Conservation (phyloP, 2,329 filamentous ascomycete genomes). For the Cladorrhinum sp. region DNA sequence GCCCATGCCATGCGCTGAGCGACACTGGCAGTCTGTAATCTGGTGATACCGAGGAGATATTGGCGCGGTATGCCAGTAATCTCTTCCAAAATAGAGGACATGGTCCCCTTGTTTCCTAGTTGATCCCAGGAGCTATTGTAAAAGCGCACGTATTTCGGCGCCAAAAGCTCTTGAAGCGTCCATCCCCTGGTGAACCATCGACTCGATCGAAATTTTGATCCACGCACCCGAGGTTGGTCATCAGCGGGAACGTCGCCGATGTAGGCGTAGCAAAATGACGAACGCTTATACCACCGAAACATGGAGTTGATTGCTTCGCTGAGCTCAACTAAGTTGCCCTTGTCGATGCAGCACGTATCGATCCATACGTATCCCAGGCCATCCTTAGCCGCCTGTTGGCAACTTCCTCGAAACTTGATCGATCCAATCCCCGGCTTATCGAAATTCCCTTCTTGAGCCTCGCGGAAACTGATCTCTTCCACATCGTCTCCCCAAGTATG, state of each 20-base stretch:
- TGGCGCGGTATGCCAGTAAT: slow-evolving; percentile 24
- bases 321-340: not conserved
- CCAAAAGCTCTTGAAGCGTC: slow-evolving; percentile 6
- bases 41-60: slow-evolving; percentile 16
- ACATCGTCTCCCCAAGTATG: slow-evolving; percentile 32
- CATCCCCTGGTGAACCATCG: slow-evolving; percentile 2
- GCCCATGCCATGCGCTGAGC: slow-evolving; percentile 14
- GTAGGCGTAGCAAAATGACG: not conserved
- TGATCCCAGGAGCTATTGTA: slow-evolving; percentile 29
- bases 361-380: not conserved
- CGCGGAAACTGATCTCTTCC: not conserved
- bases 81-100: slow-evolving; percentile 15
- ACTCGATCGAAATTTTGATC: not conserved
- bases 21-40: slow-evolving; percentile 14
- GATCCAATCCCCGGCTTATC: not conserved
- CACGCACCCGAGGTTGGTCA: not conserved
- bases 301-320: not conserved
- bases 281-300: not conserved
- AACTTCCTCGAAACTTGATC: not conserved
- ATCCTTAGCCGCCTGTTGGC: not conserved
- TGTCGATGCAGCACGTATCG: not conserved
- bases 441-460: not conserved
- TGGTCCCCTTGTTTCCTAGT: slow-evolving; percentile 26
- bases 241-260: not conserved
- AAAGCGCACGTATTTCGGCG: slow-evolving; percentile 27